These are phyloP conservation scores for Colletotrichum tropicale DNA, from an alignment of 2,329 filamentous ascomycete genomes.

Conservation along the genomic window DNA sequence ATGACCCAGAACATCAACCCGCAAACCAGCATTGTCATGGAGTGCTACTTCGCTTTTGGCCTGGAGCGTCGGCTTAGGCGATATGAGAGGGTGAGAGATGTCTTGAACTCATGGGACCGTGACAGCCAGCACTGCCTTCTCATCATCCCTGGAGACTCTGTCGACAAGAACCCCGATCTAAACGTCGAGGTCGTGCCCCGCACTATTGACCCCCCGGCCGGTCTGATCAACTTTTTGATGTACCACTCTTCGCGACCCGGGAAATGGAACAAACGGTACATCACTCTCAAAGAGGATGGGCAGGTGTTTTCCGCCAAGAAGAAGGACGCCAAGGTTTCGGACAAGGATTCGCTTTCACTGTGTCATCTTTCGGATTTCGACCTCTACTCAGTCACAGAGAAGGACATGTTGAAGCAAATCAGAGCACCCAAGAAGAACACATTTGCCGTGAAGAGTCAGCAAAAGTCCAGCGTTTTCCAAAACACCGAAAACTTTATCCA, in stretches of 20 bases:
- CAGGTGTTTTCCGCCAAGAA: slow-evolving; percentile 78
- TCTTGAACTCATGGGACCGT: slow-evolving; percentile 91
- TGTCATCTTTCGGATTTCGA: slow-evolving; percentile 94
- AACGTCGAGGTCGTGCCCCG: slow-evolving; percentile 68
- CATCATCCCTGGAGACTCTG: slow-evolving; percentile 64
- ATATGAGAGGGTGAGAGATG: slow-evolving; percentile 85
- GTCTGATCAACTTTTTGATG: slow-evolving; percentile 69
- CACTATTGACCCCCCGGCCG: slow-evolving; percentile 62
- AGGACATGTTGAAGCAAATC: slow-evolving; percentile 71
- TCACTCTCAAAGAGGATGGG: slow-evolving; percentile 76
- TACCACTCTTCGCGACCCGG: slow-evolving; percentile 82
- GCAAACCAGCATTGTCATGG: slow-evolving; percentile 72
- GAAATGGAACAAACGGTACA: slow-evolving; percentile 86
- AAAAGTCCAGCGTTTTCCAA: slow-evolving; percentile 84
- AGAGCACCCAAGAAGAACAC: slow-evolving; percentile 86
- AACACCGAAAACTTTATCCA: slow-evolving; percentile 88
- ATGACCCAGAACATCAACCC: slow-evolving; percentile 70
- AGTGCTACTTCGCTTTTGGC: slow-evolving; percentile 76
- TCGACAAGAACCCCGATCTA: slow-evolving; percentile 64
- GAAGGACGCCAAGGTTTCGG: slow-evolving; percentile 56
- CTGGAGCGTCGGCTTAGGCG: slow-evolving; percentile 82
- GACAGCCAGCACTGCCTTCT: slow-evolving; percentile 79
- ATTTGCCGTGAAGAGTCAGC: slow-evolving; percentile 90
- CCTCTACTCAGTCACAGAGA: slow-evolving; percentile 78
- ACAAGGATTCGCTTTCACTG: slow-evolving; percentile 72